Percentiles rank a stretch among this genome's conserved stretches.
Conservation (phyloP, 805 yeast species). For the Metschnikowia vanudenii region DNA sequence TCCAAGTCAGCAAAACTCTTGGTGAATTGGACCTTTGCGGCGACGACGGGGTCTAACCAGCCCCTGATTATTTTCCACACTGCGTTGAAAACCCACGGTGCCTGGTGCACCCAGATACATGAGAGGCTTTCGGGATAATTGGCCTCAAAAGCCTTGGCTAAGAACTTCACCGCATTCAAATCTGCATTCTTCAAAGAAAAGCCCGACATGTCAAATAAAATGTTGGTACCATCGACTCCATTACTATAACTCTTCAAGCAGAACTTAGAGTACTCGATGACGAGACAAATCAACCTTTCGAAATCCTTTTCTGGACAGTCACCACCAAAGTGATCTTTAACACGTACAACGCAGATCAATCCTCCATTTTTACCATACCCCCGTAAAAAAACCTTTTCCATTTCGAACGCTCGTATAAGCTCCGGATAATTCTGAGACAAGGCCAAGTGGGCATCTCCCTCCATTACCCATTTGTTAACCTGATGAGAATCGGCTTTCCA, state of each 20-base stretch:
- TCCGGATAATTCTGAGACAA: conserved; percentile 16
- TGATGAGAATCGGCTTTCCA: conserved; percentile 21
- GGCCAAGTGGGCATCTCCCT: conserved; percentile 16
- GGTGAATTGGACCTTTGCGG: conserved; percentile 84
- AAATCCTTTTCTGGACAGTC: conserved; percentile 26
- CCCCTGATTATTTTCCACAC: conserved; percentile 91
- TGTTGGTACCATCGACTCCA: conserved; percentile 34
- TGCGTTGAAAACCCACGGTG: conserved; percentile 96
- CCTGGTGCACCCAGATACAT: conserved; percentile 78
- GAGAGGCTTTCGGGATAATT: conserved; percentile 96
- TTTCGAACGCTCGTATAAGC: conserved; percentile 17
- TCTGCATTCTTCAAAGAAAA: conserved; percentile 93
- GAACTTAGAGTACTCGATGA: conserved; percentile 45
- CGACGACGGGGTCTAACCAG: conserved; percentile 97
- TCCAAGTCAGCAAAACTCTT: conserved; percentile 64
- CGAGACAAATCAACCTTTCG: conserved; percentile 19
- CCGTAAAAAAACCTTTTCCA: conserved; percentile 19
- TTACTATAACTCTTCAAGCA: conserved; percentile 12
- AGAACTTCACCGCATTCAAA: conserved; percentile 82
- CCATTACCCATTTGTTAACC: conserved; percentile 24
- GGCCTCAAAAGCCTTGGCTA: conserved; percentile 88
- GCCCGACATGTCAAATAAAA: conserved; percentile 84
- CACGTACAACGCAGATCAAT: conserved; percentile 20
- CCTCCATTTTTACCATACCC: conserved; percentile 19
- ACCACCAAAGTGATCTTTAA: conserved; percentile 23